Percentiles rank a stretch among this genome's conserved stretches.
Evolutionary conservation across 129 eudicot species (phyloP).

Genomic region (Flaveria sonorensis): DNA sequence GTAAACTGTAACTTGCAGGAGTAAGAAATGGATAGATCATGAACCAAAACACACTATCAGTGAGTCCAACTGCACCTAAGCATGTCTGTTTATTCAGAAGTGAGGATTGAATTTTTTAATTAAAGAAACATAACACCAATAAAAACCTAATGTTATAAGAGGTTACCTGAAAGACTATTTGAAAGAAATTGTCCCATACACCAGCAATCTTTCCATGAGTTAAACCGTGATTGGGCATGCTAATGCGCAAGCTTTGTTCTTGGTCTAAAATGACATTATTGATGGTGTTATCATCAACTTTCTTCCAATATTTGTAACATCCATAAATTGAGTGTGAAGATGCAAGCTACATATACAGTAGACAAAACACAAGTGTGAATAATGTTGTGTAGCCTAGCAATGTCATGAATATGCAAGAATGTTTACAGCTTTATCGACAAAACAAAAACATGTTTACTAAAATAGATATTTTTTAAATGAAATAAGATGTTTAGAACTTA

Average conservation of each 20-base stretch:
- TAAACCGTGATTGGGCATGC: constrained; percentile 34
- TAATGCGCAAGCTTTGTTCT: constrained; percentile 41
- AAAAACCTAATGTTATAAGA: neutral
- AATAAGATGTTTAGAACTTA: constrained; percentile 9
- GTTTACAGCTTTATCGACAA: neutral
- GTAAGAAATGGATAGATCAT: constrained; percentile 72
- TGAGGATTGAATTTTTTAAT: neutral
- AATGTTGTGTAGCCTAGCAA: neutral
- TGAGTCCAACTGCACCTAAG: constrained; percentile 83
- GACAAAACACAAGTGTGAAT: constrained; percentile 4
- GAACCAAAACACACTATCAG: constrained; percentile 83
- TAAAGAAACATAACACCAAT: neutral
- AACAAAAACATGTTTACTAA: constrained; percentile 6
- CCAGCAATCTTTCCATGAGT: constrained; percentile 48
- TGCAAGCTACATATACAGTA: constrained; percentile 51
- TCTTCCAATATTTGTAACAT: constrained; percentile 43
- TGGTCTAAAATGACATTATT: constrained; percentile 40
- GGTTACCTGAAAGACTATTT: constrained; percentile 74
- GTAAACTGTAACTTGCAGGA: constrained; percentile 42
- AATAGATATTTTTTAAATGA: neutral
- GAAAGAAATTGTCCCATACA: constrained; percentile 57
- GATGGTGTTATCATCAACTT: constrained; percentile 35
- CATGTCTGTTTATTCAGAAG: constrained; percentile 42
- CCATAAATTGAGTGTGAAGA: constrained; percentile 67
- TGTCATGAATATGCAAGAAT: constrained; percentile 15